Evolutionary conservation across 495 filamentous ascomycete genomes (phyloP), one percentile per base, ranked within the genome.

Genomic region (Penicillium herquei): DNA sequence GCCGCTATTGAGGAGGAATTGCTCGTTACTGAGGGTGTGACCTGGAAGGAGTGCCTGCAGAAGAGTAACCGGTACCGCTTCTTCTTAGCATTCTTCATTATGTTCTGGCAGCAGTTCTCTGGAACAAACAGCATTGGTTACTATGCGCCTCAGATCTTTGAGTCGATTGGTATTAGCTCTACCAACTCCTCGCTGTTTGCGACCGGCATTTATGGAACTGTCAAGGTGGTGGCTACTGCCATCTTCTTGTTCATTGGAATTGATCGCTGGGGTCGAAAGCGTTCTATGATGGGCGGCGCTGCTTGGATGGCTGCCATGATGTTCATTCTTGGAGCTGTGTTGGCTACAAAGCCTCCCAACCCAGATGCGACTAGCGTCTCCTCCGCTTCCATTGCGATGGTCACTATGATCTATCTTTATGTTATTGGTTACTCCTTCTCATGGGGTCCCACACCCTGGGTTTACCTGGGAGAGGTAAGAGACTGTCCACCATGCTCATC

Each of bases 311-410:
- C 78, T 7, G 63, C 78, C 10, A 80, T 81, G 67, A 90, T 91
- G 84, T 86, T 88, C 63, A 88, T 91, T 63, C 86, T 92, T 56
- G 88, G 88, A n/a, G 78, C 91, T 32, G 88, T 92, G 12, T 51
- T 78, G 43, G 71, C 67, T 6, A 74, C 70, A 7, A 48, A 81
- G 42, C 78, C 77, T 0, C 76, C 76, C 2, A 52, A 71, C n/a
- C 18, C 64, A 0, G 48, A 64, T 1, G 40, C 59, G 0, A 61
- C 55, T 7, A 54, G 52, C 6, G 66, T 75, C 44, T 75, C 72
- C 0, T 56, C 55, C 0, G 70, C 79, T 6, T 77, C 77, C 0
- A 76, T 73, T 35, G 77, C 78, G 9, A 76, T 78, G 62, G 70
- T 83, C 30, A 69, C 75, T 10, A 79, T 82, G 74, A 80, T 84